Percentiles rank a stretch among this genome's conserved stretches.
These are phyloP conservation scores for Barnettozyma hawaiiensis DNA, from an alignment of 1,139 yeast species.

Conservation along the genomic window DNA sequence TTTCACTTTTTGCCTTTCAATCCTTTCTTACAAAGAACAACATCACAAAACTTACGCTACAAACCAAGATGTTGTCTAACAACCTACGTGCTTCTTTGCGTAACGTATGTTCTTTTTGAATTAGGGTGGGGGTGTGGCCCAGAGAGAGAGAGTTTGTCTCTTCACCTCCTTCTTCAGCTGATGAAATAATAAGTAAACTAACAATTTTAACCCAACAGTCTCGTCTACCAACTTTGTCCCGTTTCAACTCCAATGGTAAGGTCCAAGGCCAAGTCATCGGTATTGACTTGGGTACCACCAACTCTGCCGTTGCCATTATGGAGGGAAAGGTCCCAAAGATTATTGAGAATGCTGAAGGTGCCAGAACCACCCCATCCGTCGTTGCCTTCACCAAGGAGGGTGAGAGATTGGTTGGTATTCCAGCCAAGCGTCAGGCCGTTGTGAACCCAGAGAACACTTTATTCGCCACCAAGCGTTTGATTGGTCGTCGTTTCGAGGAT, in stretches of 20 bases:
- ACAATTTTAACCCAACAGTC: slow-evolving; percentile 14
- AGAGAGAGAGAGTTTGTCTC: too few relatives aligned
- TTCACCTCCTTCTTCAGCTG: neutral
- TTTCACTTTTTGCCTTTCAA: neutral
- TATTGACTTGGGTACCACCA: slow-evolving; percentile 98
- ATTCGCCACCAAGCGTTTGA: slow-evolving; percentile 96
- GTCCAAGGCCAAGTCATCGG: slow-evolving; percentile 69
- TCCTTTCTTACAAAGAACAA: neutral
- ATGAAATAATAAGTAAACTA: slow-evolving; percentile 15
- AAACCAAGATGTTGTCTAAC: slow-evolving; percentile 23
- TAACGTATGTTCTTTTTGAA: slow-evolving; percentile 19
- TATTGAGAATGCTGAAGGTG: slow-evolving; percentile 97
- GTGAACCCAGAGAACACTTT: slow-evolving; percentile 97
- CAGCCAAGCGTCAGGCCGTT: slow-evolving; percentile 98
- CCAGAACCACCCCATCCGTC: slow-evolving; percentile 97
- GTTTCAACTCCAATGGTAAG: slow-evolving; percentile 43
- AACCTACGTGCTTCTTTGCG: slow-evolving; percentile 25
- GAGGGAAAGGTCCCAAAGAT: slow-evolving; percentile 96
- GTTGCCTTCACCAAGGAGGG: slow-evolving; percentile 97
- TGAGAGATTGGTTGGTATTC: slow-evolving; percentile 94
- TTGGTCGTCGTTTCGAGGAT: slow-evolving; percentile 97
- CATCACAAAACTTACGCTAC: neutral
- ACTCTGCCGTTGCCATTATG: slow-evolving; percentile 98
- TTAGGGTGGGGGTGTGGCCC: too few relatives aligned
- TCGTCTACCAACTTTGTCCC: slow-evolving; percentile 42